Evolutionary conservation across 2,329 filamentous ascomycete genomes (phyloP), one percentile per base, ranked within the genome.

Genomic region (Ascochyta viciae-villosae): DNA sequence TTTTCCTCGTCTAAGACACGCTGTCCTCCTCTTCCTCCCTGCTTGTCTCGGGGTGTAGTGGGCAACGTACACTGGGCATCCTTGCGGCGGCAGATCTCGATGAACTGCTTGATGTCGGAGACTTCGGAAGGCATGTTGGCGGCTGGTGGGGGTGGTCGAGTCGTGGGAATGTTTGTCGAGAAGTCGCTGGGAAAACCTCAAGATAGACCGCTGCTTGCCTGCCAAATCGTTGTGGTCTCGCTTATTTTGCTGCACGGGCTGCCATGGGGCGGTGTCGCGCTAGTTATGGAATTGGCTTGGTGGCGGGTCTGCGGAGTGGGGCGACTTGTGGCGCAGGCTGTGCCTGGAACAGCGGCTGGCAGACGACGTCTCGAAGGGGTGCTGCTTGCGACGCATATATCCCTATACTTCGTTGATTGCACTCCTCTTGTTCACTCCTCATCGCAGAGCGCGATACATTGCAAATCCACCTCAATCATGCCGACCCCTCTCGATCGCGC

Each of bases 61-160:
- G 61, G 50, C 54, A 48, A 93, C 92, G 77, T 91, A 99, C 95
- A 96, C 80, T 91, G 96, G 81, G 95, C 95, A 89, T 99, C 96
- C 87, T 96, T 96, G 82, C 95, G 91, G 83, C 94, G 90, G 89
- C 91, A 96, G 88, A 99, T 96, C 90, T 98, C 95, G 82, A 99
- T 96, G 91, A 99, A 99, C 87, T 96, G 81, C 80, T 99, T 98
- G 88, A 98, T 98, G 81, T 98, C 95, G 80, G 88, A 91, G 82
- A 97, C 90, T 91, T 98, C 92, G 78, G 88, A 87, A 89, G 95
- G 94, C 95, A 99, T 99, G 82, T 84, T 96, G 91, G 82, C 83
- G 82, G 84, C 50, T 31, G 29, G 39, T 46, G 37, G 47, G 41
- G 42, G 42, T 50, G 58, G 80, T 69, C 77, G 64, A 53, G 62